phyloP scores from a whole-genome alignment of 805 yeast genomes.

The Saturnispora serradocipensis region DNA sequence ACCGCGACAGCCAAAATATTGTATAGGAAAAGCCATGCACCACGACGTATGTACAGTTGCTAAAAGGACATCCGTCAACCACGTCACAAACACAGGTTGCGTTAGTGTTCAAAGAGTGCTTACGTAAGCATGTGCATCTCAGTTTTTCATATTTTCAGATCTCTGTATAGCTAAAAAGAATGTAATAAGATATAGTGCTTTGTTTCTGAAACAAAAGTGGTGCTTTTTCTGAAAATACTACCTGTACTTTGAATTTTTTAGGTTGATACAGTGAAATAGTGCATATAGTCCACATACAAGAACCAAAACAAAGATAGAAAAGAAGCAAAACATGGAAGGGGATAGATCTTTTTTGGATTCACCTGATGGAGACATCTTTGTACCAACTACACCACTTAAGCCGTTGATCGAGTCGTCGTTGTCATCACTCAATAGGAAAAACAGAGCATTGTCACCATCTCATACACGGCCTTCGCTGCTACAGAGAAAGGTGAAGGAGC shows the following conservation, averaged over 20 bases:
- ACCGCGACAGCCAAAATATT: background rate
- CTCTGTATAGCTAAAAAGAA: background rate
- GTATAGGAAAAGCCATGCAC: too few relatives aligned
- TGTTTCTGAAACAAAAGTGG: too few relatives aligned
- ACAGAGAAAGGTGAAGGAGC: conserved; percentile 8
- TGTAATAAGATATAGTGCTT: background rate
- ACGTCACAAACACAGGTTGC: background rate
- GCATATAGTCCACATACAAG: too few relatives aligned
- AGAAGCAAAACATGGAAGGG: background rate
- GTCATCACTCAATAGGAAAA: conserved; percentile 6
- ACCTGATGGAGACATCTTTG: conserved; percentile 1
- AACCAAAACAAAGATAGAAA: too few relatives aligned
- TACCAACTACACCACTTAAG: conserved; percentile 24
- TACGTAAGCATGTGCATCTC: background rate
- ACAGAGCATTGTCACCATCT: conserved; percentile 6
- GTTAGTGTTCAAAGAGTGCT: background rate
- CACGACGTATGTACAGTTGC: too few relatives aligned
- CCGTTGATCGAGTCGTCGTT: conserved; percentile 28
- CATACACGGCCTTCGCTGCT: conserved; percentile 1
- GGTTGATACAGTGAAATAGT: too few relatives aligned
- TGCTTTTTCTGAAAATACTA: too few relatives aligned
- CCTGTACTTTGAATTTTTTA: too few relatives aligned
- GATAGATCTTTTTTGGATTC: conserved; percentile 8
- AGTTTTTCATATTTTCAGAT: background rate
- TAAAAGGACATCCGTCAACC: background rate